Percentiles rank a stretch among this genome's conserved stretches.
Conservation (phyloP, 2,329 filamentous ascomycete species). For the Emydomyces testavorans region DNA sequence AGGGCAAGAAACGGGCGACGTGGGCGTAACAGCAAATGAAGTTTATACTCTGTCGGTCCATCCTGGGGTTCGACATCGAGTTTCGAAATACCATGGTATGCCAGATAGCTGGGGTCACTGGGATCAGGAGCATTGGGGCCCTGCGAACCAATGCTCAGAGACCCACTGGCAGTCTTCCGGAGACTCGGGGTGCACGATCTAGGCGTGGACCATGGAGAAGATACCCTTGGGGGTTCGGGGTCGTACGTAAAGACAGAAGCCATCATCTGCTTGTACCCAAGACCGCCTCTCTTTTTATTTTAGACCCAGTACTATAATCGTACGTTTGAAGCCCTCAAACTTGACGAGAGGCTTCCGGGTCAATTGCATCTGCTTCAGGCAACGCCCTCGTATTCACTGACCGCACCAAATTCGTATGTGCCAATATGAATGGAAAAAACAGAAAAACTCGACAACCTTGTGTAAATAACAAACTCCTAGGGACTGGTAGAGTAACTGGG, state of each 20-base stretch:
- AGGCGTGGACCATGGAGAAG: conserved; percentile 74
- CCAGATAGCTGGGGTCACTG: conserved; percentile 30
- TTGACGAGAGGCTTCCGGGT: neutral
- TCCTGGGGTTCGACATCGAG: conserved; percentile 85
- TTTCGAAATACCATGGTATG: conserved; percentile 57
- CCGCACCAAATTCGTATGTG: conserved; percentile 11
- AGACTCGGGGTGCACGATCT: conserved; percentile 33
- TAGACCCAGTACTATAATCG: neutral
- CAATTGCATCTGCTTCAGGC: neutral
- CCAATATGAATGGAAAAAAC: conserved; percentile 15
- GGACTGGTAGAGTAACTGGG: conserved; percentile 15
- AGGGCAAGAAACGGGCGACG: conserved; percentile 61
- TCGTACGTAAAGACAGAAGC: conserved; percentile 96
- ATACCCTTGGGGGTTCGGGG: conserved; percentile 71
- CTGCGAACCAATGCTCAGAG: conserved; percentile 19
- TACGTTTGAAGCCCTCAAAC: neutral
- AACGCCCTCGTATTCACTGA: neutral
- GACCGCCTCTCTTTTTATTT: neutral
- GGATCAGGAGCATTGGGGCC: conserved; percentile 31
- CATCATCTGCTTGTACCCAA: conserved; percentile 41
- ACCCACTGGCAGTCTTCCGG: conserved; percentile 20
- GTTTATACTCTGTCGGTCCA: conserved; percentile 90
- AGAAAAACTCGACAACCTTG: conserved; percentile 10
- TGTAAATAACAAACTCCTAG: conserved; percentile 14
- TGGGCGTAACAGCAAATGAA: conserved; percentile 74